phyloP scores from a whole-genome alignment of 352 stramenopile genomes.

The Phytophthora citrophthora region DNA sequence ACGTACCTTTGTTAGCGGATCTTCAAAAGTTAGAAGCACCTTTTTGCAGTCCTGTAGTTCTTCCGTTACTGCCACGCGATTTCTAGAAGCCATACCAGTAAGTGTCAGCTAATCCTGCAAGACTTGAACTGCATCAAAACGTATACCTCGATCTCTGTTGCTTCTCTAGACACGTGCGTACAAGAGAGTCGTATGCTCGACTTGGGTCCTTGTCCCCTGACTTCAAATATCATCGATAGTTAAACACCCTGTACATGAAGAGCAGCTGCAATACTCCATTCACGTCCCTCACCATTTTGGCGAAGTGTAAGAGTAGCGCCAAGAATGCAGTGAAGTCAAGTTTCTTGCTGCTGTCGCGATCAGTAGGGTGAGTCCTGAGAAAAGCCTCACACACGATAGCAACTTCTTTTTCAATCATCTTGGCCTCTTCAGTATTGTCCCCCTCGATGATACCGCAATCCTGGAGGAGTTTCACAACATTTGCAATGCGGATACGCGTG shows the following conservation, averaged over 20 bases:
- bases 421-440: conserved; percentile 55
- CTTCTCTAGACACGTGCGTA: conserved; percentile 71
- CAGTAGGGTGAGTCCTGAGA: conserved; percentile 60
- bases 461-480: conserved; percentile 78
- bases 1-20: conserved; percentile 59
- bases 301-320: conserved; percentile 69
- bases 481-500: conserved; percentile 69
- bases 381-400: conserved; percentile 79
- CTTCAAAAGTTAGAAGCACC: conserved; percentile 63
- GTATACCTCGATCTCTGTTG: conserved; percentile 59
- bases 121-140: not conserved
- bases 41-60: conserved; percentile 77
- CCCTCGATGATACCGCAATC: conserved; percentile 76
- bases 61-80: conserved; percentile 46
- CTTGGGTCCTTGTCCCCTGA: conserved; percentile 59
- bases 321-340: conserved; percentile 78
- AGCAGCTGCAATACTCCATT: no score
- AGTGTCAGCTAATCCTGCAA: not conserved
- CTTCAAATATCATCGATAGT: conserved; percentile 20
- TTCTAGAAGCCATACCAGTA: conserved; percentile 30
- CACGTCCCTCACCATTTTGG: conserved; percentile 54
- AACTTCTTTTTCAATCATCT: conserved; percentile 77
- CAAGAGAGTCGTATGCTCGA: conserved; percentile 66
- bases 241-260: not conserved
- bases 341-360: conserved; percentile 68